These are phyloP conservation scores for Vitis hybrid DNA, from an alignment of 177 flowering plant species.

Conservation along the genomic window DNA sequence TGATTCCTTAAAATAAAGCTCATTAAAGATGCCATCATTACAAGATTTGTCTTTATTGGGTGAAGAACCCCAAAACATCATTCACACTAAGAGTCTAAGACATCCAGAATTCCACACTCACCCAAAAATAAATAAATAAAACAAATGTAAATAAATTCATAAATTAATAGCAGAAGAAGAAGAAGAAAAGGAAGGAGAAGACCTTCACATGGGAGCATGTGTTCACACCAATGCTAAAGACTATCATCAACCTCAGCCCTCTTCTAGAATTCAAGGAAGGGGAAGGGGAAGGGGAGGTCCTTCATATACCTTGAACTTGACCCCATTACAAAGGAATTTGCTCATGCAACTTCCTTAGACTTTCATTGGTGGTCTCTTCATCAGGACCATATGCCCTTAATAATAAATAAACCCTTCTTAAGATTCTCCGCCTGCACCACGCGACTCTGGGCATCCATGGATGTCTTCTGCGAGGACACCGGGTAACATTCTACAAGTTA, in stretches of 20 bases:
- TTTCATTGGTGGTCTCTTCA: no score
- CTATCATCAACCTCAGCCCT: not conserved
- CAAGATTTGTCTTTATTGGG: not conserved
- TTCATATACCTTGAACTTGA: not conserved
- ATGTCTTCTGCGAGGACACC: no score
- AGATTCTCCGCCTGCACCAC: no score
- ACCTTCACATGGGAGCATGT: not conserved
- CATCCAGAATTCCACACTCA: not conserved
- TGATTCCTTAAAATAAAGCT: not conserved
- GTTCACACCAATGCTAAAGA: not conserved
- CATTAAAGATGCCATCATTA: not conserved
- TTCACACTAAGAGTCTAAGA: not conserved
- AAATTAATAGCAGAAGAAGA: not conserved
- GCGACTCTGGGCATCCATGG: no score
- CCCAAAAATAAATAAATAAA: not conserved
- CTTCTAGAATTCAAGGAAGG: not conserved
- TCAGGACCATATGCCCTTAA: no score
- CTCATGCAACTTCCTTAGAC: slow-evolving; percentile 9
- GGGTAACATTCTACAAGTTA: no score
- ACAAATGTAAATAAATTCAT: not conserved
- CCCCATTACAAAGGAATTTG: not conserved
- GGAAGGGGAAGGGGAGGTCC: no score
- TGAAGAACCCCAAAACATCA: not conserved
- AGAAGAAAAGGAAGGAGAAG: not conserved
- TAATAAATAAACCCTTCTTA: no score